Percentiles rank a stretch among this genome's conserved stretches.
Conservation (phyloP, 352 stramenopile genomes). For the Hyaloperonospora brassicae region DNA sequence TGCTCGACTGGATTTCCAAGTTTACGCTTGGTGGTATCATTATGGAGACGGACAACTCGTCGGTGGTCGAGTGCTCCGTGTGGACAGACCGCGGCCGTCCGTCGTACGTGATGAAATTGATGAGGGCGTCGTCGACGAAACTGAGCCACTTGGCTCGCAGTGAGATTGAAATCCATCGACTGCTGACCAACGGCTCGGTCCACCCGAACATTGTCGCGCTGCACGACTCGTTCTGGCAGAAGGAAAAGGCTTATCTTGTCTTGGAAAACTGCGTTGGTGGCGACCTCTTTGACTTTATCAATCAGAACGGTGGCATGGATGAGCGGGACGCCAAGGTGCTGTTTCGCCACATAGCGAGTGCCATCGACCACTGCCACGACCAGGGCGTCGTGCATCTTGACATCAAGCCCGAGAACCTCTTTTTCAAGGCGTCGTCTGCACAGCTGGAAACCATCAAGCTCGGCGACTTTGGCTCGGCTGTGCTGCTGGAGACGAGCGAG, state of each 20-base stretch:
- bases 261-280: slow-evolving; percentile 55
- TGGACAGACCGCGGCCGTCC: slow-evolving; percentile 49
- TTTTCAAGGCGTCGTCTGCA: slow-evolving; percentile 48
- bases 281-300: slow-evolving; percentile 57
- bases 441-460: slow-evolving; percentile 54
- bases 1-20: slow-evolving; percentile 63
- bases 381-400: slow-evolving; percentile 63
- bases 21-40: slow-evolving; percentile 54
- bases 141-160: slow-evolving; percentile 39
- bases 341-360: slow-evolving; percentile 44
- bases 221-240: slow-evolving; percentile 54
- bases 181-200: slow-evolving; percentile 61
- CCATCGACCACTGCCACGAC: slow-evolving; percentile 48
- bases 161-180: slow-evolving; percentile 55
- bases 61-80: slow-evolving; percentile 52
- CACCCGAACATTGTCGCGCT: slow-evolving; percentile 62
- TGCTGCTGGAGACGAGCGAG: slow-evolving; percentile 32
- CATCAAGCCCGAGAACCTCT: slow-evolving; percentile 76
- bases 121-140: slow-evolving; percentile 43
- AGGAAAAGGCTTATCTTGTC: slow-evolving; percentile 55
- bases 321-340: slow-evolving; percentile 40
- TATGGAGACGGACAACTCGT: slow-evolving; percentile 47
- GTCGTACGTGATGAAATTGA: slow-evolving; percentile 62
- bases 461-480: slow-evolving; percentile 62
- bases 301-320: slow-evolving; percentile 40